Evolutionary conservation across 768 basidiomycete species (phyloP).

Genomic region (Lactarius evosmus): DNA sequence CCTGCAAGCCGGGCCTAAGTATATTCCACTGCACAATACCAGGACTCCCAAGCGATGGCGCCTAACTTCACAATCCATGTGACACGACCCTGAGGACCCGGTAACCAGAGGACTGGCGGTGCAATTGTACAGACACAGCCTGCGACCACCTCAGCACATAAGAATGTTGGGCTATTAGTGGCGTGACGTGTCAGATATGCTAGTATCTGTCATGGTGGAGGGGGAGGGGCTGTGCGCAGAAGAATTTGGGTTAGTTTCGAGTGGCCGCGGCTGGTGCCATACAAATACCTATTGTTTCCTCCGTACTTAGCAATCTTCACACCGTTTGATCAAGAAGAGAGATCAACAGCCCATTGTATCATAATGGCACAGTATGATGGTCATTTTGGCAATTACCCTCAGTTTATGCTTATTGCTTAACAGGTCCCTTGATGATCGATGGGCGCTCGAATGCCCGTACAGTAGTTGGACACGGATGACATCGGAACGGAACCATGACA

Average conservation of each 20-base stretch:
- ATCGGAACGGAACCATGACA: no score
- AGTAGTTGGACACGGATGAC: background rate
- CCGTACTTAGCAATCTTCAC: background rate
- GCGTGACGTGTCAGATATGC: background rate
- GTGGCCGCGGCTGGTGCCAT: no score
- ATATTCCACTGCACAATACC: background rate
- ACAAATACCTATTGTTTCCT: background rate
- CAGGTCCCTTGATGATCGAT: background rate
- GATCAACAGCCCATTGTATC: no score
- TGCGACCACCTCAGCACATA: no score
- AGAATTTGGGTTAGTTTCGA: background rate
- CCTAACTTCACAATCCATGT: background rate
- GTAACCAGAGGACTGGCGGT: no score
- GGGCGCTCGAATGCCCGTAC: background rate
- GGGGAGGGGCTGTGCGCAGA: background rate
- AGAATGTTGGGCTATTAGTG: no score
- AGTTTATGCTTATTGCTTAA: background rate
- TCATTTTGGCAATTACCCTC: background rate
- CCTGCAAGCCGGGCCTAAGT: background rate
- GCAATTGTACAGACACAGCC: no score
- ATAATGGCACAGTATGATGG: background rate
- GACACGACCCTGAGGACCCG: background rate
- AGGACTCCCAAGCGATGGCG: no score
- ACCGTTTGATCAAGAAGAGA: background rate
- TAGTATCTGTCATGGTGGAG: background rate